Evolutionary conservation across 768 basidiomycete genomes (phyloP).

Genomic region (Lyophyllum semitale): DNA sequence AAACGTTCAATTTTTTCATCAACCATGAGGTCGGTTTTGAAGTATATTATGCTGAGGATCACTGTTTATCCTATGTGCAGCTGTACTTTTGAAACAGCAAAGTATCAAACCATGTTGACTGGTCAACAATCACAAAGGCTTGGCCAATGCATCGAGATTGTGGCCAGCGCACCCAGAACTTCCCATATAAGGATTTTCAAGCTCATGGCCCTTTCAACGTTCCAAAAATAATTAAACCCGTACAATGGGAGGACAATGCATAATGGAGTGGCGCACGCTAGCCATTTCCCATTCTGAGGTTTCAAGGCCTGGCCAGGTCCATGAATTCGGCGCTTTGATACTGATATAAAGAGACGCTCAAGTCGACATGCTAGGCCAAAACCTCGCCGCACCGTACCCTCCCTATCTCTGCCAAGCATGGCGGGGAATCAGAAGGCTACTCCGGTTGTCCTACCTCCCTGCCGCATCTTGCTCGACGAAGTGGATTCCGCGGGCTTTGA

Average conservation of each 20-base stretch:
- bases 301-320: background rate
- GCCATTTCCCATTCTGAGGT: background rate
- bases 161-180: background rate
- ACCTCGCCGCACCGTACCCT: background rate
- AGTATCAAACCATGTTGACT: too few relatives aligned
- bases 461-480: background rate
- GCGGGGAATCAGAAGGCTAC: background rate
- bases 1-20: too few relatives aligned
- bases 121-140: too few relatives aligned
- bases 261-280: background rate
- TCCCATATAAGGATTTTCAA: background rate
- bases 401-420: background rate
- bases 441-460: background rate
- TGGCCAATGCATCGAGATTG: background rate
- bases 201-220: background rate
- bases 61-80: too few relatives aligned
- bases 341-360: background rate
- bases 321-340: background rate
- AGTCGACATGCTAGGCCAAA: background rate
- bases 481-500: background rate
- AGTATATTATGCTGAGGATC: too few relatives aligned
- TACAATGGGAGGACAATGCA: conserved; percentile 1
- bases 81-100: too few relatives aligned
- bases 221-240: background rate
- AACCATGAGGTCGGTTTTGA: too few relatives aligned